A percentile compares a stretch with the other conserved stretches of the same genome.
phyloP scores from a whole-genome alignment of 2,329 filamentous ascomycete species.

The Fusarium sulawesiense region DNA sequence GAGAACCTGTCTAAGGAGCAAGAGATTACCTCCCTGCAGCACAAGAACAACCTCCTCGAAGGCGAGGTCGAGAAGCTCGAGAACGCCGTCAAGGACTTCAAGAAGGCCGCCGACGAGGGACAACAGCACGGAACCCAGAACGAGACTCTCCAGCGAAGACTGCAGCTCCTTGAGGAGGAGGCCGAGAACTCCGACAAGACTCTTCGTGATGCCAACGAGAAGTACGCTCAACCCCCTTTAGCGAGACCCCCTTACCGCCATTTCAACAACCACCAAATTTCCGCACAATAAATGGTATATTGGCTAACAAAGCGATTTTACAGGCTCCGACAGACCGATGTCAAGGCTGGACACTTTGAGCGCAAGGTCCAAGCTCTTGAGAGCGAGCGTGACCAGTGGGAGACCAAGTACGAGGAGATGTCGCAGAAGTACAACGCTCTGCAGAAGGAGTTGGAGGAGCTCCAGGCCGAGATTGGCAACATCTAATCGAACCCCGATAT shows the following conservation, averaged over 20 bases:
- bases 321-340: slow-evolving; percentile 98
- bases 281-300: neutral
- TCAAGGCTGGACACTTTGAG: slow-evolving; percentile 99
- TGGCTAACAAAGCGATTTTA: slow-evolving; percentile 31
- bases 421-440: slow-evolving; percentile 84
- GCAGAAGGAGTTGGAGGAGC: slow-evolving; percentile 91
- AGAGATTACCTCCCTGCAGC: slow-evolving; percentile 94
- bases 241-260: slow-evolving; percentile 39
- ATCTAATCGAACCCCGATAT: slow-evolving; percentile 69
- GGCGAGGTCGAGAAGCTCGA: slow-evolving; percentile 93
- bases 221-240: slow-evolving; percentile 70
- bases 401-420: slow-evolving; percentile 98
- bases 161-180: slow-evolving; percentile 98
- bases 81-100: slow-evolving; percentile 82
- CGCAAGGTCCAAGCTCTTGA: slow-evolving; percentile 99
- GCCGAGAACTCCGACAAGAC: slow-evolving; percentile 97
- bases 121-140: slow-evolving; percentile 86
- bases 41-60: slow-evolving; percentile 95
- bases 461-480: slow-evolving; percentile 91
- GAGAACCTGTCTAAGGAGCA: slow-evolving; percentile 97
- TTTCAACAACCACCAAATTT: slow-evolving; percentile 28
- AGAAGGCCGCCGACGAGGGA: slow-evolving; percentile 86
- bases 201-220: slow-evolving; percentile 96
- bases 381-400: slow-evolving; percentile 91
- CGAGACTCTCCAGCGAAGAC: slow-evolving; percentile 89